A percentile compares a stretch with the other conserved stretches of the same genome.
Conservation (phyloP, 106 monocot species). For the Allium sativum region DNA sequence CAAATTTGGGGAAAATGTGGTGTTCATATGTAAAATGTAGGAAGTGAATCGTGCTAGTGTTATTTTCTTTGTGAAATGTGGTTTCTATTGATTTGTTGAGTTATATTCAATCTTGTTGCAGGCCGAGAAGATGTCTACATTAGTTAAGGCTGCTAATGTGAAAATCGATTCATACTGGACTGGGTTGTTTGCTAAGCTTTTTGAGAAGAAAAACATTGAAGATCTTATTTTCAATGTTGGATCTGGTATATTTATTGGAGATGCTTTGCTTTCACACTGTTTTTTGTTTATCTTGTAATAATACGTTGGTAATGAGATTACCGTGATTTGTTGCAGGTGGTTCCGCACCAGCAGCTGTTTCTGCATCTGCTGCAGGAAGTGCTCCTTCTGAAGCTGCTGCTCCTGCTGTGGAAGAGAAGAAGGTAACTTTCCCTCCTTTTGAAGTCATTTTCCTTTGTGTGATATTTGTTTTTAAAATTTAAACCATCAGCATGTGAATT, state of each 20-base stretch:
- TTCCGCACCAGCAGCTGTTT: slow-evolving; percentile 10
- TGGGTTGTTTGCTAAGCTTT: slow-evolving; percentile 1
- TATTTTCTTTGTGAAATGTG: too few species aligned
- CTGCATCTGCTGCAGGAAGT: slow-evolving; percentile 5
- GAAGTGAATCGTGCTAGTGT: too few species aligned
- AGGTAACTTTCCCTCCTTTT: slow-evolving; percentile 5
- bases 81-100: too few species aligned
- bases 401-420: slow-evolving; percentile 20
- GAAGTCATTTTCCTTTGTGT: too few species aligned
- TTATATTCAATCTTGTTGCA: neutral
- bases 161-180: neutral
- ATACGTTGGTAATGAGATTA: too few species aligned
- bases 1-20: too few species aligned
- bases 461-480: too few species aligned
- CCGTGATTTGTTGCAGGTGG: slow-evolving; percentile 1
- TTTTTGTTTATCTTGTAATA: neutral
- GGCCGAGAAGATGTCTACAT: neutral
- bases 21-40: too few species aligned
- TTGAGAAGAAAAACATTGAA: neutral
- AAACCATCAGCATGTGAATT: too few species aligned
- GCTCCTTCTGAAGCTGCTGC: slow-evolving; percentile 5
- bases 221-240: slow-evolving; percentile 1
- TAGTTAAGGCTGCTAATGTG: neutral
- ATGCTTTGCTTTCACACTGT: neutral
- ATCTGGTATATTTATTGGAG: neutral